Evolutionary conservation across 2,329 filamentous ascomycete species (phyloP), one percentile per base, ranked within the genome.

Genomic region (Trichoderma sp.): DNA sequence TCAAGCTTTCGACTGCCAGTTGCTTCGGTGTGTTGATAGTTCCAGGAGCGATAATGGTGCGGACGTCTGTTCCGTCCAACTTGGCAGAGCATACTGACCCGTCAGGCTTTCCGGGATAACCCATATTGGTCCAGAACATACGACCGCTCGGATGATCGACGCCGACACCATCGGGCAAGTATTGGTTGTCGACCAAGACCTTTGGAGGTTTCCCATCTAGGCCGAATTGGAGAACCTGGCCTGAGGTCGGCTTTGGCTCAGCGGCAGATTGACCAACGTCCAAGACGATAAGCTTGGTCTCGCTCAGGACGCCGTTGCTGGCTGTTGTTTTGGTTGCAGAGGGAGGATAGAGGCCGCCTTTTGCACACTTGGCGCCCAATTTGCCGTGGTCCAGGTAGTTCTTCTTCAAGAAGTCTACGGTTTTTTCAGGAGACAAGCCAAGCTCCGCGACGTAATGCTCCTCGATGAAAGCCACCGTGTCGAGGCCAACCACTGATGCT

Each of bases 401-500:
- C 2, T 41, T 19, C 15, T 43, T 34, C 5, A 60, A 21, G 15
- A 51, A 60, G 30, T 60, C 21, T 19, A 60, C 57, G 5, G 57
- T 60, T 15, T 43, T 51, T 15, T 60, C 45, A 12, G 57, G n/a
- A 5, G 75, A 69, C 0, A 85, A 73, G 1, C 77, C 75, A 4
- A 83, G 79, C 69, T 85, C 83, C 3, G 77, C 68, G 63, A 85
- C 75, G 69, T 86, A 85, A 66, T 85, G 80, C 30, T 79, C 68
- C 66, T 86, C 83, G 59, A 86, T 85, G 57, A 82, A 78, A 0
- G 79, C 76, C 3, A 85, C 81, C 0, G 82, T 85, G 61, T 86
- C 83, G 0, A 85, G 74, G 0, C 82, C 83, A 24, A 85, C 79
- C n/a, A 17, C 57, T 60, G 3, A 30, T 1, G 9, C 7, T 41